Conservation (phyloP, 345 rosid genomes). For the Pelargonium nanum region DNA sequence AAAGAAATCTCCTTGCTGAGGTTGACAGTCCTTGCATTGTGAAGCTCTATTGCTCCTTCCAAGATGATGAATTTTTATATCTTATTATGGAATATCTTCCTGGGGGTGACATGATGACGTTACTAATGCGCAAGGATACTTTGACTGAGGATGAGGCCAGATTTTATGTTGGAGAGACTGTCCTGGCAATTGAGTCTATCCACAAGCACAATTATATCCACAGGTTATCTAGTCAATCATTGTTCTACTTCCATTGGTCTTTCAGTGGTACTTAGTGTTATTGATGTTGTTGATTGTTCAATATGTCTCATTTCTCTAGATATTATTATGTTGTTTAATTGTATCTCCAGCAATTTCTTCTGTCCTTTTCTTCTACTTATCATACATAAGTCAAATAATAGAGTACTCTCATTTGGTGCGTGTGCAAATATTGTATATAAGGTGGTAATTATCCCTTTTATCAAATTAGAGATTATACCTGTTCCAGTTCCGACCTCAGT, state of each 20-base stretch:
- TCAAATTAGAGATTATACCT: not conserved
- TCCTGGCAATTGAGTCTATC: slow-evolving; percentile 86
- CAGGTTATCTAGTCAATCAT: slow-evolving; percentile 33
- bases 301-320: not conserved
- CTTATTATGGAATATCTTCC: slow-evolving; percentile 90
- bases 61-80: slow-evolving; percentile 72
- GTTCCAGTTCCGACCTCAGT: not conserved
- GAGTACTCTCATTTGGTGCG: not conserved
- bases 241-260: not conserved
- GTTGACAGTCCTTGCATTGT: slow-evolving; percentile 85
- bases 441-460: not conserved
- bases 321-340: not conserved
- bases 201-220: slow-evolving; percentile 87
- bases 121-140: slow-evolving; percentile 87
- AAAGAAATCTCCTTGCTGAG: slow-evolving; percentile 95
- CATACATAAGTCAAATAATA: not conserved
- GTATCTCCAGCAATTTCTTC: not conserved
- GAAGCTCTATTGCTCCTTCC: slow-evolving; percentile 85
- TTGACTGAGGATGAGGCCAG: slow-evolving; percentile 86
- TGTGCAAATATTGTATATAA: not conserved
- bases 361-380: not conserved
- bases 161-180: slow-evolving; percentile 82
- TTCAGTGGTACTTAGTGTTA: not conserved
- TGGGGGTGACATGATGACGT: slow-evolving; percentile 94
- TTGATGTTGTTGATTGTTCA: too few relatives aligned